Conservation (phyloP, 805 yeast genomes). For the Gaillardinia entomophila region DNA sequence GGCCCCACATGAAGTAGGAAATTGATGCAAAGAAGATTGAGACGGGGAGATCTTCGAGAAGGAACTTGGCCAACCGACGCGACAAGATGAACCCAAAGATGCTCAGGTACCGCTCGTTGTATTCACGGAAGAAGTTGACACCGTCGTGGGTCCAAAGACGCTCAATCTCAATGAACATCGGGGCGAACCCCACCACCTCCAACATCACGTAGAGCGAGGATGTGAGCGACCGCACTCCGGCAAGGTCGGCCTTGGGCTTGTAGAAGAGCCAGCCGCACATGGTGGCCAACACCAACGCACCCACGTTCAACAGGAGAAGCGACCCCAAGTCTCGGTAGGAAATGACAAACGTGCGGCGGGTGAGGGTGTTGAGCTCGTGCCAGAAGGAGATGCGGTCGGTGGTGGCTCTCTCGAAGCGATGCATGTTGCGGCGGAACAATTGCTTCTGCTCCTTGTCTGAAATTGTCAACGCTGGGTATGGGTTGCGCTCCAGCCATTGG, state of each 20-base stretch:
- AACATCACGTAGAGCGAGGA: constrained; percentile 31
- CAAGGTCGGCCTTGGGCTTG: constrained; percentile 51
- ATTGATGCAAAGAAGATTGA: constrained; percentile 54
- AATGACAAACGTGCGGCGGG: constrained; percentile 27
- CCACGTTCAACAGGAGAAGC: constrained; percentile 30
- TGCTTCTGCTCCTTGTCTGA: background rate
- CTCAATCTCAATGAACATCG: constrained; percentile 34
- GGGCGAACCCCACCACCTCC: constrained; percentile 36
- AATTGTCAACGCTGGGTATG: too few relatives aligned
- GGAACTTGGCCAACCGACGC: constrained; percentile 57
- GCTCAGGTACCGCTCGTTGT: constrained; percentile 63
- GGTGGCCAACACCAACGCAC: constrained; percentile 46
- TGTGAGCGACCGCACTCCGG: constrained; percentile 59
- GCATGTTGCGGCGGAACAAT: constrained; percentile 1
- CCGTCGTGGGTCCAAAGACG: constrained; percentile 37
- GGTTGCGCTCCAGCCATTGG: constrained; percentile 23
- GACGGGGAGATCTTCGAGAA: constrained; percentile 65
- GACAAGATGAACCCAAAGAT: constrained; percentile 62
- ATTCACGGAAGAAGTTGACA: constrained; percentile 45
- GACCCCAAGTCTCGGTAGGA: constrained; percentile 29
- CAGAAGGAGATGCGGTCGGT: constrained; percentile 19
- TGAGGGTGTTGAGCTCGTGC: constrained; percentile 25
- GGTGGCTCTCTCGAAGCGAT: constrained; percentile 10
- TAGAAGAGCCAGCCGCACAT: constrained; percentile 75
- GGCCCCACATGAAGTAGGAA: constrained; percentile 75